Base-by-base conservation (phyloP, 163 green algal species). In the Coccomyxa subellipsoidea region DNA sequence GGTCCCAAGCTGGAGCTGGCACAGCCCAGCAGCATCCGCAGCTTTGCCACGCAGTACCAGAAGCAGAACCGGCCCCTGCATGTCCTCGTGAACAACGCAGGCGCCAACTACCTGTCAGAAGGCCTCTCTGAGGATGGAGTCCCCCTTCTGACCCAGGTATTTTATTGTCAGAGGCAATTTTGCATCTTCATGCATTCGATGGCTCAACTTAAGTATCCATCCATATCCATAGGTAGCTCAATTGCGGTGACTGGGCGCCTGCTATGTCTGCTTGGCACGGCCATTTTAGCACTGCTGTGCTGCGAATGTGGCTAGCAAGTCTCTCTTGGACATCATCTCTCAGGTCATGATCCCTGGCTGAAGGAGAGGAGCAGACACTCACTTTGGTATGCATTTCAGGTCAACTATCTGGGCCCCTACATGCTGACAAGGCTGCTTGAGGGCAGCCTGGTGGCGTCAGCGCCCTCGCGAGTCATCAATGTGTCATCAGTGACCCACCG, bases 21-120 rank as follows among this genome's bases (percentile, higher is more conserved):
- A n/a, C 88, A 79, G 0, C 88, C 92, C 73, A 87, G 90, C 31
- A 92, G 86, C 54, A 87, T 96, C 0, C 29, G 66, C 27, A 34
- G 29, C n/a, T 73, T 73, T 34, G 66, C 66, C 27, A 23, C 66
- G 10, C 27, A 32, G 4, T 73, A 73, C 66, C 27, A 34, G n/a
- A 73, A 34, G 27, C 66, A 73, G n/a, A 38, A 38, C n/a, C 54
- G 84, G 53, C 70, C 54, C 8, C 86, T 96, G 34, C 31, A 94
- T 81, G 87, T 94, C 54, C 85, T 96, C 31, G 79, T 96, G 9
- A 96, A 96, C 88, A 96, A 96, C 75, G 92, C 92, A 21, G 92
- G 92, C 21, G 85, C 89, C 21, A 92, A 88, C 29, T 92, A 91
- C 80, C 87, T 89, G 84, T 84, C 81, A 38, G 87, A 87, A 21